phyloP scores from a whole-genome alignment of 2,329 filamentous ascomycete genomes.

The Colletotrichum viniferum region DNA sequence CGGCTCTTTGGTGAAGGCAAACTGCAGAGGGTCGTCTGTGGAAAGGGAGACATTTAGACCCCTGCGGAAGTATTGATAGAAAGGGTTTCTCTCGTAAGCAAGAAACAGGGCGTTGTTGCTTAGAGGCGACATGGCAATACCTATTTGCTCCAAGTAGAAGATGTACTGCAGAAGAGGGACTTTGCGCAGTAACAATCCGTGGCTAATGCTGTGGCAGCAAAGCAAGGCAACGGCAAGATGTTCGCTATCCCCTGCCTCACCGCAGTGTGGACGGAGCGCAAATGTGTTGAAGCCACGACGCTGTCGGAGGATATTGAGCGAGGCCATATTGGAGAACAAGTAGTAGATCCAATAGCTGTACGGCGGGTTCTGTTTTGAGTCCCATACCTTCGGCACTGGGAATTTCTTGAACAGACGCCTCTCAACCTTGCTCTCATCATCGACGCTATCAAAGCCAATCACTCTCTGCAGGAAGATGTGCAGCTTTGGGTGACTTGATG shows the following conservation, averaged over 20 bases:
- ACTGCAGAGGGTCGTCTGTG: constrained; percentile 95
- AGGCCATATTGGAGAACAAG: constrained; percentile 90
- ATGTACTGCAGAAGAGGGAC: constrained; percentile 95
- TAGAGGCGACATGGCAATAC: constrained; percentile 98
- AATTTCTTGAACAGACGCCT: constrained; percentile 95
- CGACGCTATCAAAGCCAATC: constrained; percentile 95
- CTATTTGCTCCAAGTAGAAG: constrained; percentile 97
- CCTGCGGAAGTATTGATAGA: constrained; percentile 92
- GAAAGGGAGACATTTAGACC: constrained; percentile 95
- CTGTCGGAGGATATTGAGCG: constrained; percentile 89
- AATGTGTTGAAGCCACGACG: constrained; percentile 96
- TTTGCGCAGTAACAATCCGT: constrained; percentile 90
- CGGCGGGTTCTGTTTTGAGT: constrained; percentile 91
- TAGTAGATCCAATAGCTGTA: constrained; percentile 99
- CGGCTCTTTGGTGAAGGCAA: constrained; percentile 97
- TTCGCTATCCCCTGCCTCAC: constrained; percentile 95
- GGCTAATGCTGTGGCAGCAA: constrained; percentile 96
- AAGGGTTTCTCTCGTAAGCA: constrained; percentile 96
- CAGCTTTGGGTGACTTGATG: constrained; percentile 85
- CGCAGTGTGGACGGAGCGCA: constrained; percentile 89
- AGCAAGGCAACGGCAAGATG: constrained; percentile 90
- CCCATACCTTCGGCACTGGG: constrained; percentile 86
- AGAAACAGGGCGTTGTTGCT: constrained; percentile 98
- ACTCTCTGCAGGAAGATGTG: constrained; percentile 95
- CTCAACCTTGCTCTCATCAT: constrained; percentile 97